Base-by-base conservation (phyloP, 306 rosid genomes). In the Cajanus cajan region DNA sequence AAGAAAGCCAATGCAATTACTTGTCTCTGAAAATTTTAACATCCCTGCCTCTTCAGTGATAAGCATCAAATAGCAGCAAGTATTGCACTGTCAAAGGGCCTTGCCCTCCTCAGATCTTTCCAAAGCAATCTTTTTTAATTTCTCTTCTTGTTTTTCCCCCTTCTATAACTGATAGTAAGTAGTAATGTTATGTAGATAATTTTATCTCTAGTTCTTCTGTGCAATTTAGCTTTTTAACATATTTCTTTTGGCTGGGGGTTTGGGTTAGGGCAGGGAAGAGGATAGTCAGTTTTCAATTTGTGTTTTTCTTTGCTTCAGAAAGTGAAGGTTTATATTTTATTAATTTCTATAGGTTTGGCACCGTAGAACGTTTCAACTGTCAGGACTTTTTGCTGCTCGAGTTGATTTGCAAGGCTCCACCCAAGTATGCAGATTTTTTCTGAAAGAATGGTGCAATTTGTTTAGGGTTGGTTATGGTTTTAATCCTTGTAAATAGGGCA, bases 321-420 rank as follows among this genome's bases (percentile, higher is more conserved):
- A 34, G 22, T 25, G 16, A 63, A 19, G 7, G 44, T 40, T 74
- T 41, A 68, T 37, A 58, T 79, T 79, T 67, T 52, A 39, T 28
- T 51, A 37, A 71, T 80, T 79, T 88, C 43, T 65, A 63, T 81
- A 95, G 99, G 91, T 96, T 84, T 96, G 99, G 99, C 98, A 84
- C 48, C 91, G 98, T 22, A 86, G 99, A 84, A 91, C 89, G 39
- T 96, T 96, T 84, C 99, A 96, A 83, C 96, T 90, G 22, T 93
- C 99, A n/a, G 99, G 99, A 74, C 98, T 96, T 78, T 96, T 90
- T 91, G 99, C 99, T 43, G 93, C 99, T 79, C 94, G 99, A 64
- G 93, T 96, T 78, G 92, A 93, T 82, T 82, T 96, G 88, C 99
- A 96, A 84, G 98, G 99, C 80, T 87, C 87, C 79, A 88, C 89